Evolutionary conservation across 163 green algal genomes (phyloP), one percentile per base, ranked within the genome.

Genomic region (Scenedesmus sp.): DNA sequence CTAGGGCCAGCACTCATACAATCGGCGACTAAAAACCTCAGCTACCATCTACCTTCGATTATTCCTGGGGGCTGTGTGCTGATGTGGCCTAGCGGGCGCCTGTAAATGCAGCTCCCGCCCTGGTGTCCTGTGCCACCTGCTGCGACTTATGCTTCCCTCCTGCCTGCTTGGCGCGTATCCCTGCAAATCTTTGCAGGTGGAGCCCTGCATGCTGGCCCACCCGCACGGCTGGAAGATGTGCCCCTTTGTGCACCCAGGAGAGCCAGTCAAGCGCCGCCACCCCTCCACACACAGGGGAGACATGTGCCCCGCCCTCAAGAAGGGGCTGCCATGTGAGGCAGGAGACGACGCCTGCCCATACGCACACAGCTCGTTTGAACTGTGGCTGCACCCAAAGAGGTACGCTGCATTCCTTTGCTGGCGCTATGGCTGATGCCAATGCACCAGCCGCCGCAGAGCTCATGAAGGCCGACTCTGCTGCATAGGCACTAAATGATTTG

Each of bases 221-320:
- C 70, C 70, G 5, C 70, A 79, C 23, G 70, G 70, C 23, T 79
- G 70, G 70, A 79, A 79, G 70, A 79, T 79, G 70, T 79, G 70
- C 70, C 70, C 70, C 70, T 79, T 79, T 52, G 70, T 79, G 70
- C 70, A 79, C 70, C 23, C 70, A 79, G 70, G 70, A 79, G 70
- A 79, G 70, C 70, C 70, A 15, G 70, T 79, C 23, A 79, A 79
- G 70, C 70, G 70, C 23, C 70, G 70, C 70, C 70, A 79, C 70
- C 70, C 70, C 70, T 79, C 70, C 23, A 79, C 70, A 79, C 70
- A 79, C 70, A 79, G 23, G 70, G 70, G 70, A 15, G 70, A 79
- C 70, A 52, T 79, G 70, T 79, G 70, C 70, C 70, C 70, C 15
- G 70, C 70, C 23, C 23, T 79, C 4, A 79, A 79, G 5, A 79